Evolutionary conservation across 371 early-diverging fungal genomes (phyloP), one percentile per base, ranked within the genome.

Genomic region (Rhizomucor pusillus): DNA sequence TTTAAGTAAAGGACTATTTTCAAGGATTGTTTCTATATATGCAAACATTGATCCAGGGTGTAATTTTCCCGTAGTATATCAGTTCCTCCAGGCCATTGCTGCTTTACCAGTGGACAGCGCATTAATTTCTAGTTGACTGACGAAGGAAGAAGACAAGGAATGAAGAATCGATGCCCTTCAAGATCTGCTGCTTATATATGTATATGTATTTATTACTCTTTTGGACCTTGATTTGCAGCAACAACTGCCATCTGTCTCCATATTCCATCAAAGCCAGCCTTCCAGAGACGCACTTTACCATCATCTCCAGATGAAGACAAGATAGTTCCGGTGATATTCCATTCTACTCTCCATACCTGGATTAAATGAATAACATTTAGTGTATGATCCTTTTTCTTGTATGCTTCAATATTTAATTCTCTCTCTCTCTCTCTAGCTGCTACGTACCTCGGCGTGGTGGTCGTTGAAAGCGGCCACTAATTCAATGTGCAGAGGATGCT

Each of bases 281-380:
- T 91, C 95, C 96, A 97, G 47, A 94, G 67, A 1, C 93, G 80
- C 14, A 93, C 80, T 57, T 84, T 89, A 19, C 97, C 96, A 69
- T 97, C 98, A 59, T 94, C 94, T 19, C 95, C 94, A 46, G 91
- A 88, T 11, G 90, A 89, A 3, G 89, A 84, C 18, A 97, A 71
- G 37, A 94, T 87, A 0, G 97, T 95, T 3, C 97, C 98, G 3
- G 91, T 90, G 24, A 94, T 72, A 69, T 97, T 97, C 95, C 96
- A 96, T 60, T 90, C 88, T 1, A 95, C 92, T 12, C 88, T 74
- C 90, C 96, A 94, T 5, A 94, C 90, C 75, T 86, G 48, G 18
- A 35, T 20, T 55, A 44, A 56, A 52, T 5, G 2, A 22, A 43
- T 19, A 39, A 37, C 18, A 44, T 37, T 29, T 52, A 45, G 40